phyloP scores from a whole-genome alignment of 1,284 basidiomycete genomes.

The Ceratobasidium theobromae region DNA sequence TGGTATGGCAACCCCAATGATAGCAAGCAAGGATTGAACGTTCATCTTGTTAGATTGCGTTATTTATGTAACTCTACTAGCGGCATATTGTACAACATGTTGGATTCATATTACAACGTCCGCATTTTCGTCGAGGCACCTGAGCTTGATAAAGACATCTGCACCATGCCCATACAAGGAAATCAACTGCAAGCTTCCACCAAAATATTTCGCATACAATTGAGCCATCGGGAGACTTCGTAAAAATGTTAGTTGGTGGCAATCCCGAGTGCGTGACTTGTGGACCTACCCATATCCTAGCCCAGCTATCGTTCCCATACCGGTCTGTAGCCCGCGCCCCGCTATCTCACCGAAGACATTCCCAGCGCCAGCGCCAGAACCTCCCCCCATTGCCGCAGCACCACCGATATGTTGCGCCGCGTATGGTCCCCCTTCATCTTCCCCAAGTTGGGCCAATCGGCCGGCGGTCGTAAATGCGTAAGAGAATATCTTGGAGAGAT shows the following conservation, averaged over 20 bases:
- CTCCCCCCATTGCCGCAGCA: slow-evolving; percentile 56
- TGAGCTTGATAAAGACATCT: slow-evolving; percentile 73
- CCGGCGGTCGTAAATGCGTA: slow-evolving; percentile 88
- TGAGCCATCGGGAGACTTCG: slow-evolving; percentile 73
- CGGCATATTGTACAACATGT: slow-evolving; percentile 21
- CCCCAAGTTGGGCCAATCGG: slow-evolving; percentile 41
- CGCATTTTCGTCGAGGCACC: slow-evolving; percentile 61
- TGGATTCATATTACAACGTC: slow-evolving; percentile 35
- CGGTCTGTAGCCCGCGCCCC: slow-evolving; percentile 69
- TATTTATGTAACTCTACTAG: slow-evolving; percentile 27
- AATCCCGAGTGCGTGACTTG: background rate
- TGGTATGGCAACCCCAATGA: background rate
- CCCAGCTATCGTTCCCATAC: slow-evolving; percentile 75
- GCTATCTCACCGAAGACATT: slow-evolving; percentile 75
- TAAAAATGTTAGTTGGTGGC: background rate
- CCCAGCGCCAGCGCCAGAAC: slow-evolving; percentile 51
- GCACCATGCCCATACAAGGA: slow-evolving; percentile 82
- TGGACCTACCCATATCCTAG: slow-evolving; percentile 67
- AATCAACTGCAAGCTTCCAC: slow-evolving; percentile 72
- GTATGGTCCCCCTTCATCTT: slow-evolving; percentile 63
- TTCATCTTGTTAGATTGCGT: slow-evolving; percentile 21
- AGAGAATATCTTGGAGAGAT: slow-evolving; percentile 80
- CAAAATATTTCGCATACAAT: slow-evolving; percentile 75
- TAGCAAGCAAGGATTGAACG: background rate
- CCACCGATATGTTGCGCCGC: slow-evolving; percentile 72